A percentile compares a stretch with the other conserved stretches of the same genome.
Conservation (phyloP, 2,329 filamentous ascomycete species). For the Botrytis galanthina region DNA sequence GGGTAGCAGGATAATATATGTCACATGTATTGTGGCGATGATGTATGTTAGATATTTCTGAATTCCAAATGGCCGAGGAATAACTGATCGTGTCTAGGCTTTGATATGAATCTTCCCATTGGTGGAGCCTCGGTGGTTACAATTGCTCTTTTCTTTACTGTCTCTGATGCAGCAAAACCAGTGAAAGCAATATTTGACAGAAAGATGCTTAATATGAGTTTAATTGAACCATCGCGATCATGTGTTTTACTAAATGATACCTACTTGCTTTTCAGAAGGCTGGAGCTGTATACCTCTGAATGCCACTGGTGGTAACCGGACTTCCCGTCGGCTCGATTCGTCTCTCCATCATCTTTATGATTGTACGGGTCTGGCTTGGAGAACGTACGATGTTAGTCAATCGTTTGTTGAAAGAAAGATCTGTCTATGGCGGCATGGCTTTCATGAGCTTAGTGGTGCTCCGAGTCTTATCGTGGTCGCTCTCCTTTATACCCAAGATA, state of each 20-base stretch:
- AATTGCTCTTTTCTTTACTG: conserved; percentile 39
- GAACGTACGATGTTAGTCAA: not conserved
- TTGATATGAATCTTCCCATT: conserved; percentile 42
- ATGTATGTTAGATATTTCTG: not conserved
- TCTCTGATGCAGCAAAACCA: not conserved
- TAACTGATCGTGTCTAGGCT: not conserved
- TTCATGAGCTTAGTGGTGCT: conserved; percentile 32
- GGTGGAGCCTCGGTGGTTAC: conserved; percentile 40
- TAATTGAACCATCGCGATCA: conserved; percentile 26
- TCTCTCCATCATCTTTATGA: conserved; percentile 28
- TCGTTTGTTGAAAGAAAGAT: not conserved
- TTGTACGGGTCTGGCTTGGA: conserved; percentile 15
- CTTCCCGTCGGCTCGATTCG: conserved; percentile 33
- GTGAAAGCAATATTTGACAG: not conserved
- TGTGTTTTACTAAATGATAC: conserved; percentile 32
- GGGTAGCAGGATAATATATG: conserved; percentile 36
- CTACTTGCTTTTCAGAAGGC: conserved; percentile 33
- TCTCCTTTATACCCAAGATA: not conserved
- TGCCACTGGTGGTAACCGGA: conserved; percentile 36
- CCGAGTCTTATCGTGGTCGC: not conserved
- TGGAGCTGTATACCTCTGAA: conserved; percentile 26
- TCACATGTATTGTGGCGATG: conserved; percentile 39
- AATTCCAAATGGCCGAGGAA: not conserved
- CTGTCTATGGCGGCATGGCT: conserved; percentile 39
- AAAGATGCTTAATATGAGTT: not conserved